Conservation (phyloP, 2,329 filamentous ascomycete species). For the Huntiella abstrusa region DNA sequence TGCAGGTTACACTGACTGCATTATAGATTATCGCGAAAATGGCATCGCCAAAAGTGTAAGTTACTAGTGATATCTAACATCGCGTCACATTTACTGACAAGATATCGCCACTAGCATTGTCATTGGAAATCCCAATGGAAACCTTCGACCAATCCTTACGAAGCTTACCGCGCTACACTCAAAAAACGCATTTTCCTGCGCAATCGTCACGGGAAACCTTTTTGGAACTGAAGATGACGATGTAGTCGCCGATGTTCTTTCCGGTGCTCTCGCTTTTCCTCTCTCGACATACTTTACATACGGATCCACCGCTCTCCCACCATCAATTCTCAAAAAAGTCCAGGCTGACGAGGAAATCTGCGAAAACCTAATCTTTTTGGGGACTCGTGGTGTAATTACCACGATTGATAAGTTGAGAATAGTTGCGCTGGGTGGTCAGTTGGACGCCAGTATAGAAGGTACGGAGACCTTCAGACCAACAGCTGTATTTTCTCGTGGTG, state of each 20-base stretch:
- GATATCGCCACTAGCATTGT: conserved; percentile 40
- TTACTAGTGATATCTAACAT: not conserved
- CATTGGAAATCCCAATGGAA: conserved; percentile 64
- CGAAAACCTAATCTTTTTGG: conserved; percentile 78
- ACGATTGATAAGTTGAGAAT: conserved; percentile 80
- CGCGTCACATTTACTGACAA: conserved; percentile 9
- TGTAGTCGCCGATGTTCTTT: conserved; percentile 44
- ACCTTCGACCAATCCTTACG: conserved; percentile 53
- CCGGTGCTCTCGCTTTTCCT: conserved; percentile 54
- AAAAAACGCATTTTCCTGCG: conserved; percentile 78
- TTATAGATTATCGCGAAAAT: not conserved
- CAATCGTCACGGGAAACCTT: conserved; percentile 66
- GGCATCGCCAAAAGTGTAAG: conserved; percentile 7
- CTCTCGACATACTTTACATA: conserved; percentile 84
- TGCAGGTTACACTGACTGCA: no score
- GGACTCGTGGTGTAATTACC: conserved; percentile 71
- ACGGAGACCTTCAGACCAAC: conserved; percentile 53
- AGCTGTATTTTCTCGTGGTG: conserved; percentile 59
- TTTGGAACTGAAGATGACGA: conserved; percentile 47
- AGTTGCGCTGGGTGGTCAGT: conserved; percentile 61
- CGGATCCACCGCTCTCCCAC: conserved; percentile 53
- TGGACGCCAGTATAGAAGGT: conserved; percentile 43
- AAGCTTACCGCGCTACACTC: conserved; percentile 66
- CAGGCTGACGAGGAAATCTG: conserved; percentile 59
- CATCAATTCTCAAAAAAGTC: conserved; percentile 51